Conservation (phyloP, 1,139 yeast species). For the Blastobotrys proliferans region DNA sequence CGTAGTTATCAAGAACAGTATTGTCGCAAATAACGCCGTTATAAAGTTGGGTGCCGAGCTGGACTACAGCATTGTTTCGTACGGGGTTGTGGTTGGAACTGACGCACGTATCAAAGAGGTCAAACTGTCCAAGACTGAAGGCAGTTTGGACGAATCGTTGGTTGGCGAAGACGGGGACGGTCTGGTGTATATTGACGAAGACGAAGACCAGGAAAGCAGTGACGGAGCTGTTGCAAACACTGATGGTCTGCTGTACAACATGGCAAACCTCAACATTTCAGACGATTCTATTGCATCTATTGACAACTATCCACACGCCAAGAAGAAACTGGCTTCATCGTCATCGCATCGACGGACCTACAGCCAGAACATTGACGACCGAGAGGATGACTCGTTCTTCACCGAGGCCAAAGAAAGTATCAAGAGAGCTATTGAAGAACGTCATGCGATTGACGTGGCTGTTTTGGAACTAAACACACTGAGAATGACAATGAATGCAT, state of each 20-base stretch:
- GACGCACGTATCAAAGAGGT: constrained; percentile 21
- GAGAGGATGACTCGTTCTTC: constrained; percentile 78
- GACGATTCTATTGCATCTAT: constrained; percentile 61
- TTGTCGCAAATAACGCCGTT: constrained; percentile 61
- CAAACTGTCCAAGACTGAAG: constrained; percentile 27
- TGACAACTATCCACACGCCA: constrained; percentile 2
- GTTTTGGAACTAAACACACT: constrained; percentile 85
- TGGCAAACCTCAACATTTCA: constrained; percentile 63
- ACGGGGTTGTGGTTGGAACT: constrained; percentile 60
- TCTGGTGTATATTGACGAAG: constrained; percentile 39
- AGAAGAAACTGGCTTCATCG: constrained; percentile 14
- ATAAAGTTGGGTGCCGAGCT: constrained; percentile 51
- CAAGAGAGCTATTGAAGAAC: constrained; percentile 83
- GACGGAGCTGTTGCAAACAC: constrained; percentile 39
- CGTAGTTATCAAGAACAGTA: constrained; percentile 52
- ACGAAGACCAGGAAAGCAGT: constrained; percentile 40
- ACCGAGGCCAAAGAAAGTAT: constrained; percentile 93
- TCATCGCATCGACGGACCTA: constrained; percentile 23
- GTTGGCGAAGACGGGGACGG: constrained; percentile 65
- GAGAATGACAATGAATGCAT: constrained; percentile 95
- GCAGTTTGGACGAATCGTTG: constrained; percentile 30
- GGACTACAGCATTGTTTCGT: constrained; percentile 80
- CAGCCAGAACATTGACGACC: constrained; percentile 31
- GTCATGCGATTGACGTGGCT: constrained; percentile 92
- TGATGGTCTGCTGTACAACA: constrained; percentile 47